These are phyloP conservation scores for Xylaria sp. DNA, from an alignment of 2,329 filamentous ascomycete species.

Conservation along the genomic window DNA sequence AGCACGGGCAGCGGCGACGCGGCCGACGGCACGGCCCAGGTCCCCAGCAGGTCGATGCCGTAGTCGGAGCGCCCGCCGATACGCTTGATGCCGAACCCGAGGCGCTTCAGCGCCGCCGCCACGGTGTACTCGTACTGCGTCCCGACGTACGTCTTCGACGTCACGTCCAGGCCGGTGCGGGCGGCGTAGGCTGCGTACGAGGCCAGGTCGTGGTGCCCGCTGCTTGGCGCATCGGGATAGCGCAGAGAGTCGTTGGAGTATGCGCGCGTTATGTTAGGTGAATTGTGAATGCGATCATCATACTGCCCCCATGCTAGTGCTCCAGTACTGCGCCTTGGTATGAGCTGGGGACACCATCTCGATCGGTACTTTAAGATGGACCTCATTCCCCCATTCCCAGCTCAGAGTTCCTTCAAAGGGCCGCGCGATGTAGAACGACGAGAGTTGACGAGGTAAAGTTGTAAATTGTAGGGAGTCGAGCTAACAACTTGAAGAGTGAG, in stretches of 20 bases:
- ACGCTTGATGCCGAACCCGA: conserved; percentile 67
- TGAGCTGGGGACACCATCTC: conserved; percentile 12
- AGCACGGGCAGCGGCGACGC: conserved; percentile 49
- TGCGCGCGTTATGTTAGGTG: conserved; percentile 2
- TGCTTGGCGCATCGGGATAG: conserved; percentile 50
- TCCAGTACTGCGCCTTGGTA: not conserved
- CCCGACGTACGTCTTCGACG: conserved; percentile 67
- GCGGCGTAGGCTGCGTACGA: conserved; percentile 68
- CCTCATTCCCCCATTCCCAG: conserved; percentile 23
- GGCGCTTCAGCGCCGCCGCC: conserved; percentile 54
- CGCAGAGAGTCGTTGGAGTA: conserved; percentile 30
- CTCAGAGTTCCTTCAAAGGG: not conserved
- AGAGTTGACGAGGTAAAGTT: not conserved
- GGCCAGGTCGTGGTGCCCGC: conserved; percentile 63
- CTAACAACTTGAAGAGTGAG: not conserved
- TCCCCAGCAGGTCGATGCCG: conserved; percentile 75
- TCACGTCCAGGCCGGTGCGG: conserved; percentile 55
- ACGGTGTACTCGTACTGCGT: conserved; percentile 79
- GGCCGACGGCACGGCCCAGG: conserved; percentile 61
- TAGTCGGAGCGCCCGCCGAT: conserved; percentile 68
- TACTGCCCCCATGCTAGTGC: not conserved
- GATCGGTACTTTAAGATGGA: conserved; percentile 3
- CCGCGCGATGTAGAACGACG: not conserved
- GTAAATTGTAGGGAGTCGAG: not conserved
- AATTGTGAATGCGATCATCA: conserved; percentile 2